Evolutionary conservation across 169 alveolate species (phyloP), one percentile per base, ranked within the genome.

Genomic region (Eimeria brunetti): DNA sequence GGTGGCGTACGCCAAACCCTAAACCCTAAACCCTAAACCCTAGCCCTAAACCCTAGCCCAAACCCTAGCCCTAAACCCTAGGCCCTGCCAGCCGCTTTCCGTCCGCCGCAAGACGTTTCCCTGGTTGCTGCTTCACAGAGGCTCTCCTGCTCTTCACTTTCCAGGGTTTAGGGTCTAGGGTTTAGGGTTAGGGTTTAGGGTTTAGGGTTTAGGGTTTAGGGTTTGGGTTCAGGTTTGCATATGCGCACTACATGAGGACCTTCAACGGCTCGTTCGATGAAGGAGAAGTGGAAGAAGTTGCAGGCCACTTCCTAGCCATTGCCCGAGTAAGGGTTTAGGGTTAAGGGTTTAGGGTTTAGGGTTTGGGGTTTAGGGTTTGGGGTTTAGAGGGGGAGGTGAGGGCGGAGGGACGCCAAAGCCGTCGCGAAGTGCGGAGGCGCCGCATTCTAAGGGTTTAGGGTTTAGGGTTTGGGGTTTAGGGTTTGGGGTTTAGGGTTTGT

Each of bases 191-290:
- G 44, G 78, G 18, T n/a, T 33, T 67, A 67, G 78, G 78, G 78
- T 67, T 67, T 67, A 69, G 78, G 78, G 78, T 75, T 75, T 44
- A 75, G 58, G 85, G 85, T 75, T 75, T 75, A 75, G 85, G 85
- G 85, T 75, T 36, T 41, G 58, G 14, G 85, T 18, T 20, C 56
- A 89, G 94, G 88, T 89, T 64, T n/a, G 94, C 80, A n/a, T 89
- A 89, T 30, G 94, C 89, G n/a, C 94, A 89, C 88, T 69, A 67
- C 44, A 89, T 89, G 94, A 2, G 94, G 41, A 53, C 71, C 30
- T 71, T 49, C 80, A 89, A 89, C 71, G 94, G 94, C 20, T 73
- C 78, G 5, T 33, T 51, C 88, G 88, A 89, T 14, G 94, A 49
- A 14, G 88, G 41, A 30, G 94, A 69, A 41, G 75, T 89, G 12